These are phyloP conservation scores for Amaranthus tricolor DNA, from an alignment of 179 eudicot genomes.

Conservation along the genomic window DNA sequence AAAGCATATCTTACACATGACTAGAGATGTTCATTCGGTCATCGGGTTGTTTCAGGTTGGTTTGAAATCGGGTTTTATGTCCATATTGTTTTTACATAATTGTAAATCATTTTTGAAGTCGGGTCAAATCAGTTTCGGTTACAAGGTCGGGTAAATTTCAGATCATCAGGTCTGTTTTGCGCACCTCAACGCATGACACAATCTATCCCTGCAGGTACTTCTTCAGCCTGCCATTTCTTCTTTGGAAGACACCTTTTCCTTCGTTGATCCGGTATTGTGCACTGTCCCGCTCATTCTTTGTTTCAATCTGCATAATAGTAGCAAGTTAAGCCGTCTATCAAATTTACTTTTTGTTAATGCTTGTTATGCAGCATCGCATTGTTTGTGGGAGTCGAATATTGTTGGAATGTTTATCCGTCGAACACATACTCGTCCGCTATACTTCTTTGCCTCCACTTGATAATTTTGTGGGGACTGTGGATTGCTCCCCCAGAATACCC, in stretches of 20 bases:
- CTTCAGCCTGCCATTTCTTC: constrained; percentile 77
- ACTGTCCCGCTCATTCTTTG: constrained; percentile 35
- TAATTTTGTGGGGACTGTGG: constrained; percentile 84
- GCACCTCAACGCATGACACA: neutral
- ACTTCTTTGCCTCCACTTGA: constrained; percentile 58
- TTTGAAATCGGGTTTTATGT: no score
- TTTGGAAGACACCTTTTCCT: constrained; percentile 86
- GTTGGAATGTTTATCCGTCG: constrained; percentile 91
- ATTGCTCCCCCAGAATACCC: constrained; percentile 59
- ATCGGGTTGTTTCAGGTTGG: no score
- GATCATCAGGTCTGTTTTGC: neutral
- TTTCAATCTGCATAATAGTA: neutral
- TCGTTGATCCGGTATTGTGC: constrained; percentile 58
- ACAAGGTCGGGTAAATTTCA: no score
- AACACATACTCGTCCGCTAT: constrained; percentile 54
- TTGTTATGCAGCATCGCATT: constrained; percentile 52
- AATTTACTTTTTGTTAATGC: neutral
- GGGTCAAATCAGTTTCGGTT: no score
- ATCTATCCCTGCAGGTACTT: constrained; percentile 63
- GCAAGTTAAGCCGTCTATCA: neutral
- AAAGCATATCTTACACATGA: no score
- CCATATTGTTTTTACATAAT: no score
- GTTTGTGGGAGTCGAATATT: constrained; percentile 59
- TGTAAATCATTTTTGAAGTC: no score
- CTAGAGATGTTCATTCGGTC: no score